Base-by-base conservation (phyloP, 768 basidiomycete species). In the Lactarius sanguifluus region DNA sequence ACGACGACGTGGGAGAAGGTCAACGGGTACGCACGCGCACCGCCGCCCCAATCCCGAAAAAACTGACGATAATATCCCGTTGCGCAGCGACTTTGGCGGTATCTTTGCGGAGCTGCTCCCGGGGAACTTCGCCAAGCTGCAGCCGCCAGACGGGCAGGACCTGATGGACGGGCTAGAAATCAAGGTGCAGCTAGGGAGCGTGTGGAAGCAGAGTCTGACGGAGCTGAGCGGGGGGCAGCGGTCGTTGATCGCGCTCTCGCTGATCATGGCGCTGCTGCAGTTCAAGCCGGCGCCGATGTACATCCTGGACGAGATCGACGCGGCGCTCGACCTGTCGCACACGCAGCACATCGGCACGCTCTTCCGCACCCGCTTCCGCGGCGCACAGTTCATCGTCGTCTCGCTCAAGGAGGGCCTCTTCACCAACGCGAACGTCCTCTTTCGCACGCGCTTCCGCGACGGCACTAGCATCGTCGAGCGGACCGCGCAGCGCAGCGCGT, bases 281-380 rank as follows among this genome's bases (percentile, higher is more conserved):
- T 98, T 98, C 84, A 98, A 98, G 74, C 96, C 96, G 9, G 96
- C 96, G 18, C 96, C 95, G 2, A 95, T 98, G 94, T 98, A 98
- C 77, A 99, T 99, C 74, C 85, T 99, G 10, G 97, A 99, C 78
- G 97, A 99, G 78, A 96, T 99, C 69, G 97, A 98, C 76, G 96
- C 97, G 0, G 96, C 96, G 9, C 84, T 98, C 32, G 97, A 99
- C 77, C 80, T 98, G 15, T 96, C 94, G 34, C 94, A 96, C 71
- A 96, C 94, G 1, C 95, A 98, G 73, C 94, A 99, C 76, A 98
- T 99, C 66, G 97, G 96, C 36, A 93, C 94, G 70, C 85, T 98
- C n/a, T 98, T 99, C 86, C 85, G 91, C 50, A 96, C 90, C 57
- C 87, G 97, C 20, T 99, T 99, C 85, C 96, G 94, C 78, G 96